Conservation (phyloP, 768 basidiomycete genomes). For the Suillus spraguei region DNA sequence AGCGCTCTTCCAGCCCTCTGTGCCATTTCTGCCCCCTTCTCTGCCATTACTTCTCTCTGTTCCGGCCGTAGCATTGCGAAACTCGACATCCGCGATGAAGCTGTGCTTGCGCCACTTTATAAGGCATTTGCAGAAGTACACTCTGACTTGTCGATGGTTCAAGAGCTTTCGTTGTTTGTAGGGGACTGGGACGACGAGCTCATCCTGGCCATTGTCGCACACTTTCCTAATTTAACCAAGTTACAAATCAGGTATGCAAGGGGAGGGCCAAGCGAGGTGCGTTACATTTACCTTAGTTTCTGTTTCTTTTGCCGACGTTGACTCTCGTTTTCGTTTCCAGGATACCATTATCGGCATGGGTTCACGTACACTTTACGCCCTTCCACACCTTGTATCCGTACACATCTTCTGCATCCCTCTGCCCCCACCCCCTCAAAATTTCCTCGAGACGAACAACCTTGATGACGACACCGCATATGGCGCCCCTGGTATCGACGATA, state of each 20-base stretch:
- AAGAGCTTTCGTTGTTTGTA: constrained; percentile 39
- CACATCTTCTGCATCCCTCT: constrained; percentile 34
- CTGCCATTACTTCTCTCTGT: constrained; percentile 29
- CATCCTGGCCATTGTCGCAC: constrained; percentile 41
- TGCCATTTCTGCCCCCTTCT: constrained; percentile 28
- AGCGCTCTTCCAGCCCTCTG: constrained; percentile 23
- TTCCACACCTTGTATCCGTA: constrained; percentile 40
- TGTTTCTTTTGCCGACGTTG: background rate
- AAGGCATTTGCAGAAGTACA: constrained; percentile 21
- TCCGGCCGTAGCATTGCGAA: constrained; percentile 19
- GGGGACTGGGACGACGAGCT: constrained; percentile 50
- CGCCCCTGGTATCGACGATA: constrained; percentile 8
- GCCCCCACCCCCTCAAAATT: background rate
- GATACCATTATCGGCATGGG: constrained; percentile 45
- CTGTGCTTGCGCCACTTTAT: constrained; percentile 23
- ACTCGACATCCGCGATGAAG: constrained; percentile 28
- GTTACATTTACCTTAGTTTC: constrained; percentile 16
- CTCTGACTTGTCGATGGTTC: constrained; percentile 16
- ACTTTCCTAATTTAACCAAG: constrained; percentile 39
- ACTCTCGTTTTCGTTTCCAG: constrained; percentile 22
- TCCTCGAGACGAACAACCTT: constrained; percentile 4
- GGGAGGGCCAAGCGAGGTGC: constrained; percentile 44
- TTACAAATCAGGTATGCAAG: constrained; percentile 43
- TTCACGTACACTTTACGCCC: constrained; percentile 40
- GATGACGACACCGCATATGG: constrained; percentile 8